Conservation (phyloP, 768 basidiomycete genomes). For the Daedalea quercina region DNA sequence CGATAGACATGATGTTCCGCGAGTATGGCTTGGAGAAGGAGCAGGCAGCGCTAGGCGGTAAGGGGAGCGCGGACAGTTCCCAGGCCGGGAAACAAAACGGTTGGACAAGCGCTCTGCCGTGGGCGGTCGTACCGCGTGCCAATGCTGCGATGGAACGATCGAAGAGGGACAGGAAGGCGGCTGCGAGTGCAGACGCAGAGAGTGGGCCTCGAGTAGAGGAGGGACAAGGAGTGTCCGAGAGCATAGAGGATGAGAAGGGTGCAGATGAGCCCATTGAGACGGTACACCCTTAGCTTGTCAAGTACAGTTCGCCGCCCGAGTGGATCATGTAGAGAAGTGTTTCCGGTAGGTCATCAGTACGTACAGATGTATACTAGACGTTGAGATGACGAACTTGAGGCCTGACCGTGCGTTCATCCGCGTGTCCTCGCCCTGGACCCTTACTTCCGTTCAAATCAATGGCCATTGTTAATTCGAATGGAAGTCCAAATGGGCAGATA, state of each 20-base stretch:
- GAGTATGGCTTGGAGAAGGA: background rate
- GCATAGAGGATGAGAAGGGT: background rate
- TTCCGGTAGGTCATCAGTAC: too few species aligned
- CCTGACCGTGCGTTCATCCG: too few species aligned
- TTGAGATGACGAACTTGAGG: too few species aligned
- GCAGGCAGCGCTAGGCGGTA: background rate
- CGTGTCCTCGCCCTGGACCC: too few species aligned
- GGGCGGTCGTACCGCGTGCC: conserved; percentile 1
- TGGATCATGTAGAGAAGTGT: too few species aligned
- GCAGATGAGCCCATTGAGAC: background rate
- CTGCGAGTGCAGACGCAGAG: background rate
- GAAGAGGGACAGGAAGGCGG: background rate
- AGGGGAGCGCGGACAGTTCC: background rate
- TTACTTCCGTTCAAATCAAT: too few species aligned
- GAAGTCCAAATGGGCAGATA: too few species aligned
- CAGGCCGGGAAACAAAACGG: too few species aligned
- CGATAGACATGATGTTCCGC: background rate
- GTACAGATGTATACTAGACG: too few species aligned
- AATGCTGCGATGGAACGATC: background rate
- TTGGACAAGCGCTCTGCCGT: background rate
- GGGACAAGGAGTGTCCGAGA: background rate
- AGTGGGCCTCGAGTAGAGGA: background rate
- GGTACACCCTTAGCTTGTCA: background rate
- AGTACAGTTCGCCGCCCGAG: too few species aligned
- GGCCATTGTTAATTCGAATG: too few species aligned